These are phyloP conservation scores for Lolium rigidum DNA, from an alignment of 176 grass and related monocot species.

Conservation along the genomic window DNA sequence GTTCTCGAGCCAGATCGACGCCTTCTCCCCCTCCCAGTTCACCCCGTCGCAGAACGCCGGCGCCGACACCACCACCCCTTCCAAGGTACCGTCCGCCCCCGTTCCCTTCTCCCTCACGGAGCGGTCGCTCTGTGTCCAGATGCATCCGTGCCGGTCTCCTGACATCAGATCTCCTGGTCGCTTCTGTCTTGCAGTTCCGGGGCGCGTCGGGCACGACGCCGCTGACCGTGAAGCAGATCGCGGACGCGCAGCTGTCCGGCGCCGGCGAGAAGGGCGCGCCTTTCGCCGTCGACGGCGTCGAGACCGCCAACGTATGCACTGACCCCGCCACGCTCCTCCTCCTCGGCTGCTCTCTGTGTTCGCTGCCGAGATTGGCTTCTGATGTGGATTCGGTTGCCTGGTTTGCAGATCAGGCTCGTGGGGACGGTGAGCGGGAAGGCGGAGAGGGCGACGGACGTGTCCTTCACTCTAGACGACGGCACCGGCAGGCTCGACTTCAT, in stretches of 20 bases:
- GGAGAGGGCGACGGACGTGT: constrained; percentile 63
- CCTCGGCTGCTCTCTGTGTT: neutral
- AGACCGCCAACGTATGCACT: constrained; percentile 58
- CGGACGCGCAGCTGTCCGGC: constrained; percentile 63
- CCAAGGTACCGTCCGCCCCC: neutral
- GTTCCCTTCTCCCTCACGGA: neutral
- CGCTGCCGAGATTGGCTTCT: neutral
- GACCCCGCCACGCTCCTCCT: neutral
- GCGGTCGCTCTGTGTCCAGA: too few species aligned
- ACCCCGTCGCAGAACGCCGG: constrained; percentile 44
- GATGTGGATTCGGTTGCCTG: neutral
- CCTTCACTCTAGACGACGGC: constrained; percentile 88
- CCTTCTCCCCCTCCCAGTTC: constrained; percentile 42
- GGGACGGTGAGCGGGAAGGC: constrained; percentile 77
- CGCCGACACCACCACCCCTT: constrained; percentile 47
- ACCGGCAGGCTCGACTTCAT: constrained; percentile 85
- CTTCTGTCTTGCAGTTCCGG: constrained; percentile 48
- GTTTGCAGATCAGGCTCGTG: constrained; percentile 63
- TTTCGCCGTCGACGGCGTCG: constrained; percentile 71
- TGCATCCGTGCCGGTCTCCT: too few species aligned
- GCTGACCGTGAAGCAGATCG: constrained; percentile 83
- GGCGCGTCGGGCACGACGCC: constrained; percentile 60
- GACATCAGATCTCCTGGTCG: too few species aligned
- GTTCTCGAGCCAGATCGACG: constrained; percentile 52
- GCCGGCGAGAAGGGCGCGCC: constrained; percentile 59